Percentiles rank a stretch among this genome's conserved stretches.
Conservation (phyloP, 345 rosid genomes). For the Lepidium didymum region DNA sequence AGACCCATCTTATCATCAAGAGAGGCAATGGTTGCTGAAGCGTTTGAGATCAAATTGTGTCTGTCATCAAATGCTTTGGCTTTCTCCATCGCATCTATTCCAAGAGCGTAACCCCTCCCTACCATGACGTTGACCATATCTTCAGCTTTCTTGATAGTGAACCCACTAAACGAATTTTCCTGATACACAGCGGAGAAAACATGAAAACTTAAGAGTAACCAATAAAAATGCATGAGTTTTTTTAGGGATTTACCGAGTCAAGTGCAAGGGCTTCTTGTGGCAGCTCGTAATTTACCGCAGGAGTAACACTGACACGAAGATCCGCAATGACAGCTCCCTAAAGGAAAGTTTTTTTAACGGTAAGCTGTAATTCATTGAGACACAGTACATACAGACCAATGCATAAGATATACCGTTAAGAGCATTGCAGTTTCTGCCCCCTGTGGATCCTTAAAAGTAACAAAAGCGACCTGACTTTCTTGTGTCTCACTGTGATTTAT, state of each 20-base stretch:
- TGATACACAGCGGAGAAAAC: constrained; percentile 29
- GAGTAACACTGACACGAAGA: constrained; percentile 53
- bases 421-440: constrained; percentile 94
- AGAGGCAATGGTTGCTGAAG: constrained; percentile 76
- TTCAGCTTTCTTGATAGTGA: constrained; percentile 74
- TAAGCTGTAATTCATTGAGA: background rate
- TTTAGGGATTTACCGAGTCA: constrained; percentile 22
- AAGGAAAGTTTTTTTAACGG: background rate
- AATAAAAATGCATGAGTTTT: background rate
- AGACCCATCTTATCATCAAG: constrained; percentile 74
- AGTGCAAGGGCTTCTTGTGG: constrained; percentile 68
- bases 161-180: constrained; percentile 41
- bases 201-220: background rate
- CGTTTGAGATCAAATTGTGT: constrained; percentile 75
- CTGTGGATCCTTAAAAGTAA: constrained; percentile 77
- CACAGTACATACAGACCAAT: background rate
- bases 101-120: constrained; percentile 77
- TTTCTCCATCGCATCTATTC: constrained; percentile 79
- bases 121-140: constrained; percentile 83
- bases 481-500: constrained; percentile 50
- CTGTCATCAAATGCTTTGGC: constrained; percentile 82
- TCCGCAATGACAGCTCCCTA: constrained; percentile 92
- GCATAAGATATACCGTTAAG: constrained; percentile 51
- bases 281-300: constrained; percentile 63
- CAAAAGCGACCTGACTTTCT: constrained; percentile 58